These are phyloP conservation scores for Globisporangium orthogonon DNA, from an alignment of 352 stramenopile species.

Conservation along the genomic window DNA sequence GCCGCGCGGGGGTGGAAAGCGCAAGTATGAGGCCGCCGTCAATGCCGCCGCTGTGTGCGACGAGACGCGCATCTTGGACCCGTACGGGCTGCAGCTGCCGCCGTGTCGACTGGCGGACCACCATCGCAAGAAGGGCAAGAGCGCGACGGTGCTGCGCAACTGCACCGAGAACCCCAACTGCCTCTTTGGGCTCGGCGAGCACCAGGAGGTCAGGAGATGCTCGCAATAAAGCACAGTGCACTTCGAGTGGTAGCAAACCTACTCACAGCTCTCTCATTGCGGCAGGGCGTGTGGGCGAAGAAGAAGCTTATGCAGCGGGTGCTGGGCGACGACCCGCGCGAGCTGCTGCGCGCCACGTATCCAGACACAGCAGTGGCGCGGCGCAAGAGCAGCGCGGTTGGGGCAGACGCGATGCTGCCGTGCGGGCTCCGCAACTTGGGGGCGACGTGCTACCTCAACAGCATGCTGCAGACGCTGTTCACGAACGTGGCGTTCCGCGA, in stretches of 20 bases:
- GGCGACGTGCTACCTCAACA: constrained; percentile 87
- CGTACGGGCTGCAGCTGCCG: constrained; percentile 38
- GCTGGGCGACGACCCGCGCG: constrained; percentile 65
- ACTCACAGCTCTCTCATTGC: background rate
- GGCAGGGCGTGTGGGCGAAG: constrained; percentile 61
- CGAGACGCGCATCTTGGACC: constrained; percentile 39
- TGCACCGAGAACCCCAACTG: constrained; percentile 84
- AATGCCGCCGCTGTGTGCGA: constrained; percentile 11
- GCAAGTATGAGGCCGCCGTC: constrained; percentile 17
- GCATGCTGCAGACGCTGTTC: constrained; percentile 84
- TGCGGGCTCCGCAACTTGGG: constrained; percentile 79
- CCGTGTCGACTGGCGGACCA: constrained; percentile 57
- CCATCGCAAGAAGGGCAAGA: constrained; percentile 44
- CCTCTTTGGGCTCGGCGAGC: constrained; percentile 77
- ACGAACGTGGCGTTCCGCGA: constrained; percentile 62
- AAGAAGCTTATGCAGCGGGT: constrained; percentile 42
- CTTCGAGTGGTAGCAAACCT: background rate
- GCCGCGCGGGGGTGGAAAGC: constrained; percentile 46
- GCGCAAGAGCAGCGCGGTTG: constrained; percentile 3
- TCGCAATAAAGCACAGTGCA: too few species aligned
- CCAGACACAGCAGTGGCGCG: background rate
- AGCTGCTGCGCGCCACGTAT: constrained; percentile 28
- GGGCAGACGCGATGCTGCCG: constrained; percentile 14
- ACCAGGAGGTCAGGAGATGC: constrained; percentile 31
- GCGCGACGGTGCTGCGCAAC: constrained; percentile 33